phyloP scores from a whole-genome alignment of 2,329 filamentous ascomycete species.

The Colletotrichum sansevieriae region DNA sequence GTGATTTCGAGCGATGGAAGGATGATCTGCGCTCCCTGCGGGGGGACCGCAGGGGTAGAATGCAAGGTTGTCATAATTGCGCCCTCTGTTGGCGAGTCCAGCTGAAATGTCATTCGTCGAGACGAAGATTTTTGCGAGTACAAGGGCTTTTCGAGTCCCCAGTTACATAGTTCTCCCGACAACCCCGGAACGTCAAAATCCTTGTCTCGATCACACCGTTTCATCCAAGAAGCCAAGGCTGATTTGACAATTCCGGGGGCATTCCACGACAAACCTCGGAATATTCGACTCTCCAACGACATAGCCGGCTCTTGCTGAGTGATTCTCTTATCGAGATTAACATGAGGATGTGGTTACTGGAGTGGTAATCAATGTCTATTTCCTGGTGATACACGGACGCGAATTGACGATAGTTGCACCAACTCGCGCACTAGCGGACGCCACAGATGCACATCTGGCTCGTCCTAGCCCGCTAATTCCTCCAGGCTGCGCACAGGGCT shows the following conservation, averaged over 20 bases:
- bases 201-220: constrained; percentile 12
- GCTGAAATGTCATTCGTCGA: constrained; percentile 15
- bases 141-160: background rate
- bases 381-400: constrained; percentile 19
- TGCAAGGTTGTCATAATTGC: background rate
- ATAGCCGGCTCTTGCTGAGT: too few species aligned
- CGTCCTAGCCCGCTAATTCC: background rate
- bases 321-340: background rate
- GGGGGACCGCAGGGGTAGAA: constrained; percentile 9
- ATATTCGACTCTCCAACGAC: background rate
- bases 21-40: constrained; percentile 33
- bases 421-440: constrained; percentile 19
- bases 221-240: constrained; percentile 3
- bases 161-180: background rate
- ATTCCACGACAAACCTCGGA: constrained; percentile 1
- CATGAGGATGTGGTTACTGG: background rate
- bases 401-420: constrained; percentile 8
- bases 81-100: constrained; percentile 1
- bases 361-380: background rate
- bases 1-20: constrained; percentile 9
- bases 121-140: background rate
- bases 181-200: background rate
- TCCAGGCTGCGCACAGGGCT: constrained; percentile 21
- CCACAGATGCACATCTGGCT: constrained; percentile 26
- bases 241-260: background rate